Percentiles rank a stretch among this genome's conserved stretches.
These are phyloP conservation scores for Closterium sp. DNA, from an alignment of 139 green algal species.

Conservation along the genomic window DNA sequence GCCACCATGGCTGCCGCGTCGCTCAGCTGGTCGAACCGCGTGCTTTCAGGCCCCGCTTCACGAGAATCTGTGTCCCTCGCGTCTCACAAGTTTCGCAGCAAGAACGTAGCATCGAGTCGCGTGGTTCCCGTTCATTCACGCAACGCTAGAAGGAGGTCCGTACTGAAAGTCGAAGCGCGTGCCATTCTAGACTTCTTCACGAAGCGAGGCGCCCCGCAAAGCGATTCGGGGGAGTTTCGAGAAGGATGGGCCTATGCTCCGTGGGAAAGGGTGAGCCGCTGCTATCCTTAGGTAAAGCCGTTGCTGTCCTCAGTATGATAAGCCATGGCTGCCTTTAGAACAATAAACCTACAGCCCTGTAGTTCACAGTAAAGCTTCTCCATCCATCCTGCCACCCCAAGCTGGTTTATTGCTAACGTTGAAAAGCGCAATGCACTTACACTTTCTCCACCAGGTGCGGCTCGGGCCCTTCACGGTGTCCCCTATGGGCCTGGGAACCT, in stretches of 20 bases:
- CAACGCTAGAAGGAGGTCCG: neutral
- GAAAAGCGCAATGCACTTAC: neutral
- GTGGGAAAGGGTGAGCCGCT: neutral
- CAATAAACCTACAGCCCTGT: too few species aligned
- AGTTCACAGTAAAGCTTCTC: too few species aligned
- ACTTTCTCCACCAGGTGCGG: neutral
- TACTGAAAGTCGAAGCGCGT: neutral
- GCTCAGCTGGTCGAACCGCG: neutral
- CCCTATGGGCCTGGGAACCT: constrained; percentile 54
- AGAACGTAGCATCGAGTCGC: neutral
- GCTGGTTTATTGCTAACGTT: too few species aligned
- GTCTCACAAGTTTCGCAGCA: neutral
- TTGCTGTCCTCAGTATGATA: too few species aligned
- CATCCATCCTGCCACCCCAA: too few species aligned
- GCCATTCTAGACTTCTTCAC: neutral
- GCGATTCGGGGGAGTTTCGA: neutral
- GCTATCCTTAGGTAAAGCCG: neutral
- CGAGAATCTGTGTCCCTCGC: neutral
- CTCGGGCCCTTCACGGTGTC: constrained; percentile 26
- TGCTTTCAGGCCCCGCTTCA: neutral
- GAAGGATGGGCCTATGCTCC: neutral
- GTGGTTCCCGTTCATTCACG: neutral
- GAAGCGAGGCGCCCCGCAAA: neutral
- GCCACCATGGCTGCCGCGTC: neutral
- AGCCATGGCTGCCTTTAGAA: too few species aligned